These are phyloP conservation scores for Proliferodiscus dingleyae DNA, from an alignment of 2,329 filamentous ascomycete species.

Conservation along the genomic window DNA sequence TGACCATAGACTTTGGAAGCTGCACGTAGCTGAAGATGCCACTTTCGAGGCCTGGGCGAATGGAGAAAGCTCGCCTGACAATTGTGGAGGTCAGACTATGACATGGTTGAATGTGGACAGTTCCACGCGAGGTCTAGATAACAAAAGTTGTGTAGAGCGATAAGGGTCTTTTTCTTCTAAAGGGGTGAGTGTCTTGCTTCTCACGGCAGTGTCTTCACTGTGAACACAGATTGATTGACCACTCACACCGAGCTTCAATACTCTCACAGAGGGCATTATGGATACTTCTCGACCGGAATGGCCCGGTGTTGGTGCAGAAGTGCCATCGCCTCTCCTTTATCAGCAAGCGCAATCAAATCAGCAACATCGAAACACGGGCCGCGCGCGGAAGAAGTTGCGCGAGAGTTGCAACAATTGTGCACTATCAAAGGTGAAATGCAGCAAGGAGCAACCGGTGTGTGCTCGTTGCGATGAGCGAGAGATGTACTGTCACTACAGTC, in stretches of 20 bases:
- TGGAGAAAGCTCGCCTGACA: not conserved
- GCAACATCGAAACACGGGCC: not conserved
- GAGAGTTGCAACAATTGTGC: slow-evolving; percentile 3
- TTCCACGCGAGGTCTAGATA: not conserved
- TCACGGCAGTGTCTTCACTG: too few relatives aligned
- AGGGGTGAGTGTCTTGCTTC: not conserved
- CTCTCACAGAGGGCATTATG: not conserved
- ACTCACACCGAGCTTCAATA: not conserved
- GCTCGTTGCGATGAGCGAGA: slow-evolving; percentile 5
- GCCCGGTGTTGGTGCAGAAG: not conserved
- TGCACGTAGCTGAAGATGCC: not conserved
- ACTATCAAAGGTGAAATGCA: slow-evolving; percentile 7
- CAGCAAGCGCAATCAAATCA: not conserved
- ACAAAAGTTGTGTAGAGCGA: not conserved
- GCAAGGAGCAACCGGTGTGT: slow-evolving; percentile 5
- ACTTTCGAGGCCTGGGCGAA: not conserved
- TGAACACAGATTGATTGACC: not conserved
- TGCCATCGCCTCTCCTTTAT: not conserved
- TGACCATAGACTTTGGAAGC: not conserved
- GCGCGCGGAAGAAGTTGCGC: not conserved
- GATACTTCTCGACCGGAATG: not conserved
- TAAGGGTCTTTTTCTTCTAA: not conserved
- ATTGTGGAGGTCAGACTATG: not conserved
- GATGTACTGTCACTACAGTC: slow-evolving; percentile 3
- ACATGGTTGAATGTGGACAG: not conserved